Conservation (phyloP, 176 grass and related monocot species). For the Olyra latifolia region DNA sequence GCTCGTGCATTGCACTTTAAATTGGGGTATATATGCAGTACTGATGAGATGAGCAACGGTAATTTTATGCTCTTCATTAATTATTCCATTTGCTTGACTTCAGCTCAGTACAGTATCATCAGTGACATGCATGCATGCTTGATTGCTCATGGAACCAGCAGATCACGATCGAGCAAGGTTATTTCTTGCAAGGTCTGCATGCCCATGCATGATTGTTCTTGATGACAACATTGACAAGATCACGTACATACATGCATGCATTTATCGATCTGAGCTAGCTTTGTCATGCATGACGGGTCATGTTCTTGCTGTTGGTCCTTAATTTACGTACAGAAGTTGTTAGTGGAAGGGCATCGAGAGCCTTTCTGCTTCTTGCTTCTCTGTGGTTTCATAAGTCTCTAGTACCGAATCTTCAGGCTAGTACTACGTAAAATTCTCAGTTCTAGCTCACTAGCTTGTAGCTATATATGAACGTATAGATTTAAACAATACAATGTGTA, state of each 20-base stretch:
- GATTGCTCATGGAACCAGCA: conserved; percentile 4
- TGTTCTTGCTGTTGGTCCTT: conserved; percentile 12
- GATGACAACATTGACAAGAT: neutral
- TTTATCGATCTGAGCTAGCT: neutral
- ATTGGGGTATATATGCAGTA: neutral
- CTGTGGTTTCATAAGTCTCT: neutral
- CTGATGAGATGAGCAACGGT: conserved; percentile 1
- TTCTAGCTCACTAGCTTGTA: neutral
- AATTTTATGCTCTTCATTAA: conserved; percentile 20
- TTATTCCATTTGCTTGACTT: neutral
- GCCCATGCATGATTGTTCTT: neutral
- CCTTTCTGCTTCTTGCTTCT: neutral
- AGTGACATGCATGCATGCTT: neutral
- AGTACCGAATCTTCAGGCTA: neutral
- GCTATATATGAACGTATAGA: neutral
- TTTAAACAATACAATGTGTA: neutral
- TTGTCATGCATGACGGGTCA: neutral
- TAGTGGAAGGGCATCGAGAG: neutral
- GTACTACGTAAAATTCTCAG: neutral
- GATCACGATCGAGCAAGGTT: neutral
- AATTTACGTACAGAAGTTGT: neutral
- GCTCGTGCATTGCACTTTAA: conserved; percentile 30
- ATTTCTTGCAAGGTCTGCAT: neutral
- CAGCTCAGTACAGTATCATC: neutral
- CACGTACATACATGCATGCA: neutral